Evolutionary conservation across 2,329 filamentous ascomycete species (phyloP).

Genomic region (Cryphonectria carpinicola): DNA sequence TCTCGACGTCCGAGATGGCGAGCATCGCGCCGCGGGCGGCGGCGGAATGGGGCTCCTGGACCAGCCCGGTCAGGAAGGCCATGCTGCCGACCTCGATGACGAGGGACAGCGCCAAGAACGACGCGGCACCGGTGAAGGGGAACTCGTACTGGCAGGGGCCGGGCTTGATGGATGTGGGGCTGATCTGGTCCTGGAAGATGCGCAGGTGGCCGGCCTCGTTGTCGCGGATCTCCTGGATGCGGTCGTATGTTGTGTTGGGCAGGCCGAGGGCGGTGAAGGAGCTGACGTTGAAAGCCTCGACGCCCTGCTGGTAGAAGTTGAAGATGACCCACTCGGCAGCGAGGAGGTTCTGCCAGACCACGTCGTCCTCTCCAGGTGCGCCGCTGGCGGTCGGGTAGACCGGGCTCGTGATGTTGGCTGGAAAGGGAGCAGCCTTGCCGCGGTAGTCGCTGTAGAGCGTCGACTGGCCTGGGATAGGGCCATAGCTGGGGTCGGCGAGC

Average conservation of each 20-base stretch:
- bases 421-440: slow-evolving; percentile 40
- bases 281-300: slow-evolving; percentile 44
- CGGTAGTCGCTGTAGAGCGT: slow-evolving; percentile 40
- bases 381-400: slow-evolving; percentile 33
- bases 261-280: slow-evolving; percentile 35
- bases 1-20: slow-evolving; percentile 41
- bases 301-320: slow-evolving; percentile 46
- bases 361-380: slow-evolving; percentile 42
- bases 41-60: slow-evolving; percentile 39
- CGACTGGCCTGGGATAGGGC: slow-evolving; percentile 13
- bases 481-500: slow-evolving; percentile 2
- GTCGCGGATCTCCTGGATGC: slow-evolving; percentile 43
- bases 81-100: slow-evolving; percentile 44
- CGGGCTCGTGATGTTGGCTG: slow-evolving; percentile 41
- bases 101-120: slow-evolving; percentile 36
- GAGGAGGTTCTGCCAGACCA: slow-evolving; percentile 49
- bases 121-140: neutral
- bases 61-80: slow-evolving; percentile 44
- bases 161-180: slow-evolving; percentile 45
- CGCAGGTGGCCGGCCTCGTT: slow-evolving; percentile 42
- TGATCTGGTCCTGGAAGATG: slow-evolving; percentile 43
- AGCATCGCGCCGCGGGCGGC: slow-evolving; percentile 43
- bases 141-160: slow-evolving; percentile 10
- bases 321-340: slow-evolving; percentile 50
- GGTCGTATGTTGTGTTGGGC: slow-evolving; percentile 41